Evolutionary conservation across 1,284 basidiomycete species (phyloP), one percentile per base, ranked within the genome.

Genomic region (Cutaneotrichosporon dermatis): DNA sequence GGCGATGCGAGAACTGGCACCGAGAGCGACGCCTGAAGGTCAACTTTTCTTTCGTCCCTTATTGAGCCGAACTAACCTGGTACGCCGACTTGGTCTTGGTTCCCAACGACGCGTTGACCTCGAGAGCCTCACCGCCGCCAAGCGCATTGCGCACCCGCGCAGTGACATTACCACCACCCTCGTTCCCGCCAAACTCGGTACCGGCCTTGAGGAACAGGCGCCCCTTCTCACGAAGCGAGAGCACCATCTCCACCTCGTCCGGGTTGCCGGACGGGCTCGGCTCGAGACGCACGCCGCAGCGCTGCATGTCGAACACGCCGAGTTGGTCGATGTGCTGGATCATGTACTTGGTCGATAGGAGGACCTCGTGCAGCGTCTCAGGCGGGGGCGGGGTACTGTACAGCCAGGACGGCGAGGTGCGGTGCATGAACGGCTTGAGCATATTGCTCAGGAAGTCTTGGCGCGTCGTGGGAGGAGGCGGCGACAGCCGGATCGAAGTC

Each of bases 161-260:
- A 6, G 88, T 90, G 43, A 87, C 83, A 58, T 87, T 90, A 25
- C 90, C 91, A 56, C 82, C 91, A 7, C 92, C 95, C 76, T 98
- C 95, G 54, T 89, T 89, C 59, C 96, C 92, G 8, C 96, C 96
- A 4, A 98, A 82, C 71, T 98, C 93, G 1, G 95, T 98, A 2
- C 89, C 85, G 1, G 88, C 92, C 69, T 90, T 92, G 25, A 95
- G 73, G 69, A 86, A 93, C 67, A 88, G 86, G 37, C 90, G 80
- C 1, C 90, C 86, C 54, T 85, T 85, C 73, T 96, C 93, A 48
- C 83, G 83, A 10, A 91, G 84, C 43, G 83, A 82, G 70, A 96
- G 84, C 0, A 96, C 84, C 43, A 98, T 75, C 71, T 97, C 92
- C n/a, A 98, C 85, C 66, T 92, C 91, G 40, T 86, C 83, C 1